Percentiles rank a stretch among this genome's conserved stretches.
Conservation (phyloP, 306 rosid species). For the Trifolium subterraneum region DNA sequence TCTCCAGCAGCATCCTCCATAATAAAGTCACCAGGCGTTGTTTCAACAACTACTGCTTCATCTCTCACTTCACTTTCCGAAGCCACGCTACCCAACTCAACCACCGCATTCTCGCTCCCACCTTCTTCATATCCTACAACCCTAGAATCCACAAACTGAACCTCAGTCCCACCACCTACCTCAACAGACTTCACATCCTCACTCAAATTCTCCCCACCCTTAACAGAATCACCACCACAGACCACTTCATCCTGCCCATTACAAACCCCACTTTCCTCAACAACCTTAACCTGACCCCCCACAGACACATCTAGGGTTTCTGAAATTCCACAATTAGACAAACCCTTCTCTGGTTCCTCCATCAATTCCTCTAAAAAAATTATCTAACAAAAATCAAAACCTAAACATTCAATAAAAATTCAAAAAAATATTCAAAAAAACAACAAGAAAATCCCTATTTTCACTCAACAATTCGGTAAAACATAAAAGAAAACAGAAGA, state of each 20-base stretch:
- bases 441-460: background rate
- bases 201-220: constrained; percentile 41
- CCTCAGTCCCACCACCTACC: constrained; percentile 34
- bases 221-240: constrained; percentile 33
- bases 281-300: constrained; percentile 30
- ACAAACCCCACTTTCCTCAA: constrained; percentile 54
- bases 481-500: background rate
- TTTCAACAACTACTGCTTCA: constrained; percentile 1
- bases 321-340: constrained; percentile 37
- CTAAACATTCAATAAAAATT: constrained; percentile 4
- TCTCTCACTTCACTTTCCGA: constrained; percentile 40
- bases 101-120: constrained; percentile 17
- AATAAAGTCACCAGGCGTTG: background rate
- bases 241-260: constrained; percentile 49
- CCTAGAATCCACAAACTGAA: constrained; percentile 39
- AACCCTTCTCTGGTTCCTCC: constrained; percentile 70
- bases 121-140: constrained; percentile 42
- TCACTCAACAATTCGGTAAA: background rate
- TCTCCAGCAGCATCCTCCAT: constrained; percentile 26
- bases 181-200: constrained; percentile 42
- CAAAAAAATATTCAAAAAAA: constrained; percentile 1
- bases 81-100: constrained; percentile 42
- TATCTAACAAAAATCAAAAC: constrained; percentile 48
- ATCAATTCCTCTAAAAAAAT: constrained; percentile 45
- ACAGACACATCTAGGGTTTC: constrained; percentile 53